Percentiles rank a stretch among this genome's conserved stretches.
These are phyloP conservation scores for Grosmannia serpens DNA, from an alignment of 2,329 filamentous ascomycete genomes.

Conservation along the genomic window DNA sequence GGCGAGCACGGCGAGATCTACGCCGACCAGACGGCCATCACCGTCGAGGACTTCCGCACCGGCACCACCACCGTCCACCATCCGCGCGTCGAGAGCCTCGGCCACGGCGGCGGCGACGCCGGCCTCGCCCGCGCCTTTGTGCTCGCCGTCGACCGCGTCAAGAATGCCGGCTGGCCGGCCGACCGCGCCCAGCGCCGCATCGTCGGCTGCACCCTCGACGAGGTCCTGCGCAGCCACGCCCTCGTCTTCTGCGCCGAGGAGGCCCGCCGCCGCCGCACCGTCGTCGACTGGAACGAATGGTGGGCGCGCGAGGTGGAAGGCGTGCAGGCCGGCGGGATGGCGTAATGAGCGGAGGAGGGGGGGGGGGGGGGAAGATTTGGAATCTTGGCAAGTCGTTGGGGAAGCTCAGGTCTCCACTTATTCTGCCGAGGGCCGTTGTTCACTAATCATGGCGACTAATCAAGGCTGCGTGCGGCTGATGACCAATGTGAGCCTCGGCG, in stretches of 20 bases:
- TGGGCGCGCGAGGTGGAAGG: constrained; percentile 47
- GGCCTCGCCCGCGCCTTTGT: constrained; percentile 77
- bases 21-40: constrained; percentile 71
- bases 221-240: constrained; percentile 79
- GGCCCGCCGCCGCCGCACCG: constrained; percentile 55
- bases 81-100: constrained; percentile 48
- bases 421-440: too few species aligned
- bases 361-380: not conserved
- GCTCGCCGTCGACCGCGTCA: constrained; percentile 67
- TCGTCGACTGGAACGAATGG: constrained; percentile 68
- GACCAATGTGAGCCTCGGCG: too few species aligned
- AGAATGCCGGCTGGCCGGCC: constrained; percentile 55
- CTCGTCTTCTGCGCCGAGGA: constrained; percentile 93
- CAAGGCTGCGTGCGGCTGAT: too few species aligned
- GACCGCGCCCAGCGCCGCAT: constrained; percentile 61
- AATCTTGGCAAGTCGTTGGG: not conserved
- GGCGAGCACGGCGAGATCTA: constrained; percentile 76
- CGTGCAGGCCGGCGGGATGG: too few species aligned
- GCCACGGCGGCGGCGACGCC: constrained; percentile 66
- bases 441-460: too few species aligned
- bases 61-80: constrained; percentile 41
- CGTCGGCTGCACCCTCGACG: constrained; percentile 75
- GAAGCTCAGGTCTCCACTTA: too few species aligned
- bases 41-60: constrained; percentile 59
- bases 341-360: too few species aligned